Evolutionary conservation across 2,329 filamentous ascomycete species (phyloP).

Genomic region (Neonectria coccinea): DNA sequence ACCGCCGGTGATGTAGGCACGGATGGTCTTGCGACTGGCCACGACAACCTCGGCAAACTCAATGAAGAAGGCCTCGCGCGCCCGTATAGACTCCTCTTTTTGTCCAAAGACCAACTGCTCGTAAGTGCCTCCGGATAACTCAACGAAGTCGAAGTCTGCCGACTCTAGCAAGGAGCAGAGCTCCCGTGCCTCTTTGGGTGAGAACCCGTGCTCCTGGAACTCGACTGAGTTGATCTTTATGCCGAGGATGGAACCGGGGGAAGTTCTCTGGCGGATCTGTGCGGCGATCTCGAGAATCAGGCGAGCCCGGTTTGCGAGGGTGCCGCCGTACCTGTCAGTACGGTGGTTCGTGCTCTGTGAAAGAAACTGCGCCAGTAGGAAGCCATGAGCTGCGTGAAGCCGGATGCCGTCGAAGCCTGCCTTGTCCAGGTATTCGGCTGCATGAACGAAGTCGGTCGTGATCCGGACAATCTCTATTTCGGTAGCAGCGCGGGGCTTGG

Average conservation of each 20-base stretch:
- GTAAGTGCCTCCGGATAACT: constrained; percentile 69
- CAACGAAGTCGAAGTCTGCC: constrained; percentile 66
- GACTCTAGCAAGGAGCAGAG: constrained; percentile 60
- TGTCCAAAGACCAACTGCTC: constrained; percentile 63
- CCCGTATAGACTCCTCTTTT: constrained; percentile 63
- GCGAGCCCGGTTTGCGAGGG: constrained; percentile 57
- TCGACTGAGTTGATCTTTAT: constrained; percentile 68
- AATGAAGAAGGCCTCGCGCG: constrained; percentile 68
- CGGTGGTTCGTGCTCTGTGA: constrained; percentile 58
- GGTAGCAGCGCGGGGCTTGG: neutral
- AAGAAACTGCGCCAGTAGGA: constrained; percentile 63
- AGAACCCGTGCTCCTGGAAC: constrained; percentile 63
- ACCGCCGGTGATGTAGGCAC: neutral
- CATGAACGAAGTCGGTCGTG: constrained; percentile 51
- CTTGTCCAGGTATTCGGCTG: constrained; percentile 67
- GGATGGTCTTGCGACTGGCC: neutral
- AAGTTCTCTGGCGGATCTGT: constrained; percentile 60
- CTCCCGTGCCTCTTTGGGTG: constrained; percentile 60
- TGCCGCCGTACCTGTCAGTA: constrained; percentile 62
- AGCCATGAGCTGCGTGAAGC: constrained; percentile 63
- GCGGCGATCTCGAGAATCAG: constrained; percentile 57
- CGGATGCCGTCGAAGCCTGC: constrained; percentile 64
- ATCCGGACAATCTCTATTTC: constrained; percentile 14
- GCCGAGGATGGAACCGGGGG: constrained; percentile 55
- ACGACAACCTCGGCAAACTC: constrained; percentile 66